Evolutionary conservation across 2,329 filamentous ascomycete genomes (phyloP), one percentile per base, ranked within the genome.

Genomic region (Scytalidium lignicola): DNA sequence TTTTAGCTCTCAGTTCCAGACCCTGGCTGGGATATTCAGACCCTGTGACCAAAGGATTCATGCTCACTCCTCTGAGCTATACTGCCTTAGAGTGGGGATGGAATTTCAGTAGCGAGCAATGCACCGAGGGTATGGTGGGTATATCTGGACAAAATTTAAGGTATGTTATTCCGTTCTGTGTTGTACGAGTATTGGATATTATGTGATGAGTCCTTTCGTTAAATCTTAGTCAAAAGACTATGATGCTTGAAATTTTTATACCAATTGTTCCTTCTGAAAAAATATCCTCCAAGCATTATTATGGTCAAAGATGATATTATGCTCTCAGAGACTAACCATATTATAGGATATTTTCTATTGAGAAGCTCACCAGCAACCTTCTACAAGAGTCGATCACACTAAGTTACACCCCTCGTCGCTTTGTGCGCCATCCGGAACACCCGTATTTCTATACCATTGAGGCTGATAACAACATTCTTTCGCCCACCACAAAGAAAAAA

Each of bases 191-290:
- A 29, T 26, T 32, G 28, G 54, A 61, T 62, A 58, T 49, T 41
- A 61, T 62, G 70, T 6, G 5, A 72, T 74, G 67, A 67, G 64
- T 64, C 65, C 66, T 69, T 70, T 64, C 68, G 63, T 62, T 63
- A 61, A 59, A 62, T 57, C 52, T 55, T 63, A 65, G 67, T 62
- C 60, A 48, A 52, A 54, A 60, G 65, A 62, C 65, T 45, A 65
- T 70, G 67, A 68, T 66, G 69, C 62, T 82, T 78, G 83, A 78
- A 76, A 70, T 74, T 74, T 70, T 63, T 74, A 75, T 76, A 78
- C 84, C 89, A 95, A 95, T 95, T 95, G 90, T 95, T 95, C 90
- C 90, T 95, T 83, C 90, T 95, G 90, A 95, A 67, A 95, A 67
- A 71, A 55, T 68, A 69, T 58, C 53, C 53, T 40, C 43, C 63